Conservation (phyloP, 306 rosid genomes). For the Pyrus pyrifolia region DNA sequence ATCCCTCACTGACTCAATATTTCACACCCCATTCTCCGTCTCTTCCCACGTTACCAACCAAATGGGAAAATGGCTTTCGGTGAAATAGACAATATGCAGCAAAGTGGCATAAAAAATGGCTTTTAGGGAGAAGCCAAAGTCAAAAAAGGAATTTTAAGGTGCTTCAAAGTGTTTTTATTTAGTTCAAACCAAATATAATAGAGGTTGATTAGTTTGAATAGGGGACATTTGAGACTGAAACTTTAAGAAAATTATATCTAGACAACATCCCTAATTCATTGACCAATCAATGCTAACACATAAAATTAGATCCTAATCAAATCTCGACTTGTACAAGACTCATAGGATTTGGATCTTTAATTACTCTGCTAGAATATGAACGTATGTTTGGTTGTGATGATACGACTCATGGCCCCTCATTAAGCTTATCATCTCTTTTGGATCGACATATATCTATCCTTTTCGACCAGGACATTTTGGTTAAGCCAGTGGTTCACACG, state of each 20-base stretch:
- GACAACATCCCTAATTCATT: background rate
- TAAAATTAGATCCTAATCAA: background rate
- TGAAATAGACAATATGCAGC: background rate
- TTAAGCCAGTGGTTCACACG: background rate
- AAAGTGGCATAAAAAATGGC: background rate
- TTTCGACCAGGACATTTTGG: background rate
- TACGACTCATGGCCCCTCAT: background rate
- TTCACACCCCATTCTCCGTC: background rate
- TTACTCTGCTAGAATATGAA: background rate
- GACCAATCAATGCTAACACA: background rate
- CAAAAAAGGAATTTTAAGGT: background rate
- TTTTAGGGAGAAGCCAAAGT: background rate
- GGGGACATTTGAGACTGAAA: background rate
- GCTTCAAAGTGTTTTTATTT: background rate
- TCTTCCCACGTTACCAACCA: background rate
- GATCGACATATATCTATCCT: background rate
- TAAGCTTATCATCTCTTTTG: background rate
- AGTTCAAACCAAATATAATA: background rate
- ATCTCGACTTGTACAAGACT: background rate
- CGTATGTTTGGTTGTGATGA: background rate
- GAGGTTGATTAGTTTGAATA: background rate
- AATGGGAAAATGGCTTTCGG: slow-evolving; percentile 1
- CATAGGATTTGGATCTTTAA: background rate
- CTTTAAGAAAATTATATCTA: background rate
- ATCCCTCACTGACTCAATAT: background rate